These are phyloP conservation scores for Aspergillus alliaceus DNA, from an alignment of 2,329 filamentous ascomycete genomes.

Conservation along the genomic window DNA sequence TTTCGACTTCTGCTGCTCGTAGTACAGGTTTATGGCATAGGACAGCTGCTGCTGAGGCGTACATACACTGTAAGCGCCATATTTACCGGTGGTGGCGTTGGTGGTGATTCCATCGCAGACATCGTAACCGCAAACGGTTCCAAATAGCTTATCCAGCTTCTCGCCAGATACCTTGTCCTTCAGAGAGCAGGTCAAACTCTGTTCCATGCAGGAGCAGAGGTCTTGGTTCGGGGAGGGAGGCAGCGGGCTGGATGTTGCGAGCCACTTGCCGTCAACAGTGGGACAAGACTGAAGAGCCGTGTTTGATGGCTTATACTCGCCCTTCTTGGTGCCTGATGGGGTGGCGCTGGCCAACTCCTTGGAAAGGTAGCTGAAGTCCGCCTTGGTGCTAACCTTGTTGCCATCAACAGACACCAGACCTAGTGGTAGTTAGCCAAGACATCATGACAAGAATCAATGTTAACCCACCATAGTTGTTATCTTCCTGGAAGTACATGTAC, in stretches of 20 bases:
- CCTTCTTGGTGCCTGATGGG: conserved; percentile 64
- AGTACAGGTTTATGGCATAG: conserved; percentile 46
- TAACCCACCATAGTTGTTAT: conserved; percentile 73
- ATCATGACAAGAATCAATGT: background rate
- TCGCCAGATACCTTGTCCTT: conserved; percentile 55
- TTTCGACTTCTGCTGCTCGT: conserved; percentile 34
- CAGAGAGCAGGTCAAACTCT: conserved; percentile 68
- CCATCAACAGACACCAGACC: conserved; percentile 60
- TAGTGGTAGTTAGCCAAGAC: conserved; percentile 9
- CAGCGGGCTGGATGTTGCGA: conserved; percentile 62
- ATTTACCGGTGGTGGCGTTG: conserved; percentile 41
- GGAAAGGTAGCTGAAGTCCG: conserved; percentile 72
- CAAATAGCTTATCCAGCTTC: conserved; percentile 69
- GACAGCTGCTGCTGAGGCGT: conserved; percentile 41
- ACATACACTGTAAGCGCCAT: conserved; percentile 49
- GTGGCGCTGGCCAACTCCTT: conserved; percentile 66
- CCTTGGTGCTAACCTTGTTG: conserved; percentile 62
- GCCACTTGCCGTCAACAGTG: conserved; percentile 62
- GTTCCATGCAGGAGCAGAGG: conserved; percentile 82
- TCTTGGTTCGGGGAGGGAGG: conserved; percentile 76
- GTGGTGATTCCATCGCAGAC: conserved; percentile 42
- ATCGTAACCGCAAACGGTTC: conserved; percentile 41
- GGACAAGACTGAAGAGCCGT: conserved; percentile 70
- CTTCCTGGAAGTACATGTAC: conserved; percentile 95
- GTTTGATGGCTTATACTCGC: conserved; percentile 71